phyloP scores from a whole-genome alignment of 75 land plant species.

The Cupressus sempervirens region DNA sequence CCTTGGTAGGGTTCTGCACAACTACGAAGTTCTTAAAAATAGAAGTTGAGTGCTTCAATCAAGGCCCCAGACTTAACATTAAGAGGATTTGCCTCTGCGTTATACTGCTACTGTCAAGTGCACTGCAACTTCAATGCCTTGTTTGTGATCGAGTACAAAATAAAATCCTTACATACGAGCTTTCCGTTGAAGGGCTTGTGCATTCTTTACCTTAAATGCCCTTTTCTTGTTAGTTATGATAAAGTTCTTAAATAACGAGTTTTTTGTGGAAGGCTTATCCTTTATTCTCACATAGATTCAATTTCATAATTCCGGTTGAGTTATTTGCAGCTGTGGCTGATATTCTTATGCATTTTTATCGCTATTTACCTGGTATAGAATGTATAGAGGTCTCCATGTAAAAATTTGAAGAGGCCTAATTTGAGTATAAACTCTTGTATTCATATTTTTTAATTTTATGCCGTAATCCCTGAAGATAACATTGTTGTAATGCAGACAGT shows the following conservation, averaged over 20 bases:
- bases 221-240: no score
- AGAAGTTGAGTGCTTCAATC: background rate
- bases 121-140: background rate
- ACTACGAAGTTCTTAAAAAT: background rate
- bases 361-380: background rate
- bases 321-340: background rate
- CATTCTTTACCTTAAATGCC: background rate
- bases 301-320: background rate
- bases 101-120: background rate
- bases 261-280: no score
- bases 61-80: background rate
- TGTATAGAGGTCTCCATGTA: background rate
- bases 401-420: background rate
- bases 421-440: background rate
- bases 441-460: background rate
- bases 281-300: background rate
- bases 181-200: background rate
- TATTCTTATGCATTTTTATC: background rate
- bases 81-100: background rate
- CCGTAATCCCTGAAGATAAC: background rate
- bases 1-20: background rate
- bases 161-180: background rate
- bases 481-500: constrained; percentile 60
- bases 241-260: no score
- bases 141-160: background rate